Base-by-base conservation (phyloP, 129 eudicot genomes). In the Helichrysum umbraculigerum region DNA sequence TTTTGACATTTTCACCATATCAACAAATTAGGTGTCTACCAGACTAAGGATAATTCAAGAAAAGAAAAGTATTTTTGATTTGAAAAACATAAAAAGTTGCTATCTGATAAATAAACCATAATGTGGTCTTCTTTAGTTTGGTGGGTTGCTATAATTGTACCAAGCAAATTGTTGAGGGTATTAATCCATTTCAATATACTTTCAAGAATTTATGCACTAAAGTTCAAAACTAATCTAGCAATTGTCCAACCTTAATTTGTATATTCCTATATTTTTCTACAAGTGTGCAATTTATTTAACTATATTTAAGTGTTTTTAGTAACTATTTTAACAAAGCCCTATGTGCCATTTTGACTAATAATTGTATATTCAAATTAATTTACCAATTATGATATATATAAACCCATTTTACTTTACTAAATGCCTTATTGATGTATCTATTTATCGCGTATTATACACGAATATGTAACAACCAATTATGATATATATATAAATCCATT, bases 71-170 rank as follows among this genome's bases (percentile, higher is more conserved):
- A 12, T 47, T 3, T 10, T 39, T 66, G 30, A 66, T 66, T 52
- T 10, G 19, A 14, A 51, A 34, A 66, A 20, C 79, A 33, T 37
- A 39, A 19, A 33, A 50, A 30, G 52, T 71, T 78, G 56, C 66
- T 78, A 71, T 78, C 20, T 30, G 73, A 65, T 79, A 47, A 32
- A 72, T 72, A 72, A 66, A 73, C 34, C 34, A 29, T 10, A 50
- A 75, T 19, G 66, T 56, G 78, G 50, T 37, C 29, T 80, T 80
- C 65, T 67, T 80, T 66, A 15, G 58, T 68, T 73, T 80, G 83
- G 76, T 66, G 66, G 70, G 71, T 80, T 79, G 54, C 83, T 80
- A 80, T 52, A 80, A 41, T 41, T 73, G 76, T 39, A 80, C 75
- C 79, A 74, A 57, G 65, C 83, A 74, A 67, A 74, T 67, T 67